Conservation (phyloP, 2,329 filamentous ascomycete genomes). For the Aspergillus aculeatinus region DNA sequence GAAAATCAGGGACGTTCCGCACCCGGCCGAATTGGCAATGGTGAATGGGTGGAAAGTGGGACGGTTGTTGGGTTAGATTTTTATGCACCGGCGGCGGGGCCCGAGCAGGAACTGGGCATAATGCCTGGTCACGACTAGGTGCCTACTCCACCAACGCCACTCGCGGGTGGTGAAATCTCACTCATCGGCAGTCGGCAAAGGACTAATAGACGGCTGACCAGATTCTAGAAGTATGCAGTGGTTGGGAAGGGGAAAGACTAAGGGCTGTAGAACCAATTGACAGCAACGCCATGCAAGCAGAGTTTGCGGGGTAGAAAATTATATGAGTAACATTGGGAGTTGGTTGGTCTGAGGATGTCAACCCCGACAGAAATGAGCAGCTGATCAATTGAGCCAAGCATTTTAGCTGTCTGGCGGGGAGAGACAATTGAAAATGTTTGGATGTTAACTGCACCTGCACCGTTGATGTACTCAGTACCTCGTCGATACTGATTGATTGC, state of each 20-base stretch:
- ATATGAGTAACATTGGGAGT: too few relatives aligned
- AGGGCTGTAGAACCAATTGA: neutral
- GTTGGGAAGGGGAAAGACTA: neutral
- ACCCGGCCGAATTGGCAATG: conserved; percentile 5
- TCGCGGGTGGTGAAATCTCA: neutral
- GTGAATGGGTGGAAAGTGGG: neutral
- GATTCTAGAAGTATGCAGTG: neutral
- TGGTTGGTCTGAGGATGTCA: neutral
- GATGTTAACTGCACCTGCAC: too few relatives aligned
- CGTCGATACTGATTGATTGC: too few relatives aligned
- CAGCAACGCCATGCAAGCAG: neutral
- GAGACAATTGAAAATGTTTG: neutral
- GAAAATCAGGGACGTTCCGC: conserved; percentile 11
- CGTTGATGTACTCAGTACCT: neutral
- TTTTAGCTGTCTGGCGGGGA: neutral
- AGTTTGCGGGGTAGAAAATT: neutral
- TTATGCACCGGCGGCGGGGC: conserved; percentile 8
- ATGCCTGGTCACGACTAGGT: neutral
- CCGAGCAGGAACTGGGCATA: neutral
- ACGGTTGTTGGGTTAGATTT: conserved; percentile 8
- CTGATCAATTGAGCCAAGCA: neutral
- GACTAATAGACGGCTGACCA: too few relatives aligned
- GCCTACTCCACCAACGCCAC: neutral
- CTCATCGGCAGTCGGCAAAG: neutral
- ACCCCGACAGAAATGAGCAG: neutral